Evolutionary conservation across 805 yeast genomes (phyloP), one percentile per base, ranked within the genome.

Genomic region (Scheffersomyces lignosus): DNA sequence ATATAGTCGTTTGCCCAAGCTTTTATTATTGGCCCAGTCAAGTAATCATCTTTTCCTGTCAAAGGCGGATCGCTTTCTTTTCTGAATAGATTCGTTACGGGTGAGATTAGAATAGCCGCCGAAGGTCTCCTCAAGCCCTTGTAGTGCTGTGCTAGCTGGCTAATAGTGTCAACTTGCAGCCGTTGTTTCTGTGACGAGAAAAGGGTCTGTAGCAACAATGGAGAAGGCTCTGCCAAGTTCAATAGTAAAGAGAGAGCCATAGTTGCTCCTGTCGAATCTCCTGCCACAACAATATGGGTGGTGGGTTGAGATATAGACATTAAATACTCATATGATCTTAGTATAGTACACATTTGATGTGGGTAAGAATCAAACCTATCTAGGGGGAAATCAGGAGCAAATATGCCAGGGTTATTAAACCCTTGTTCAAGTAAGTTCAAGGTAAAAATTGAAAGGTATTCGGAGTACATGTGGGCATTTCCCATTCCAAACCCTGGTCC

Each of bases 261-360:
- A n/a, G 67, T 70, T 0, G 73, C 79, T 1, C 81, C 81, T 3
- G 64, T 51, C 0, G 79, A 73, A 35, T 76, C 79, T 0, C 80
- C 81, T 33, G 60, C 48, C 4, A 71, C 30, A 3, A 71, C 52
- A 2, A 56, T 31, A 16, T 56, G 56, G 1, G 36, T 3, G 26
- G 38, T 5, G 37, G 20, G 0, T 45, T 40, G 3, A 9, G 12
- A 25, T 10, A 5, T 20, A 20, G 24, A 20, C 7, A 10, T 20
- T 10, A 66, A 40, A 31, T 56, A 51, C 13, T 47, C 44, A 67
- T 74, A 73, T 0, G 58, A 64, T 3, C 37, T 40, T 3, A 56
- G 31, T 1, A 60, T 51, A 9, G 49, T 40, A 4, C 33, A 27
- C 25, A 67, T 37, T 16, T 62, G 71, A 3, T 50, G 44, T 1